Evolutionary conservation across 1,284 basidiomycete genomes (phyloP).

Genomic region (Puccinia hordei): DNA sequence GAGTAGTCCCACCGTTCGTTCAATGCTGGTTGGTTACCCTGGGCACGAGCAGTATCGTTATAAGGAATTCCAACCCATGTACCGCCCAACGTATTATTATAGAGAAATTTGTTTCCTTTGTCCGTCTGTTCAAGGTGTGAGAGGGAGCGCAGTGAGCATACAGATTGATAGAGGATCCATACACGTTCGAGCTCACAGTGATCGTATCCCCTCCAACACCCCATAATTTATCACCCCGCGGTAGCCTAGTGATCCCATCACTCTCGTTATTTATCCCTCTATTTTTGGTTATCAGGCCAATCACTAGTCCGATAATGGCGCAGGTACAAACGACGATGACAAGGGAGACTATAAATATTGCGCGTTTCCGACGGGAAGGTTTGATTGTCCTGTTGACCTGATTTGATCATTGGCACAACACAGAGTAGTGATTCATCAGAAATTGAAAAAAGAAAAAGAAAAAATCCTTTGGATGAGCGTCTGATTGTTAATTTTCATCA

Average conservation of each 20-base stretch:
- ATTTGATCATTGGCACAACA: background rate
- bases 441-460: too few species aligned
- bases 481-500: background rate
- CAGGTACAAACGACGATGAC: constrained; percentile 5
- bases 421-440: background rate
- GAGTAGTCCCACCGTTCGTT: constrained; percentile 55
- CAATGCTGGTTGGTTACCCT: constrained; percentile 47
- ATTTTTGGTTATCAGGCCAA: background rate
- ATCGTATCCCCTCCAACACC: constrained; percentile 41
- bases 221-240: constrained; percentile 37
- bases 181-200: constrained; percentile 5
- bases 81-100: constrained; percentile 55
- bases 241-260: background rate
- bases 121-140: constrained; percentile 15
- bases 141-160: background rate
- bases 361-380: constrained; percentile 16
- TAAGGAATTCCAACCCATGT: constrained; percentile 66
- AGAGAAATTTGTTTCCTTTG: constrained; percentile 42
- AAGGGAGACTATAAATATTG: background rate
- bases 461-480: background rate
- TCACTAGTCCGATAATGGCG: background rate
- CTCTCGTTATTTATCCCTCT: background rate
- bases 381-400: background rate
- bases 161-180: background rate
- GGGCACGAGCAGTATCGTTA: constrained; percentile 67